These are phyloP conservation scores for Zygotorulaspora sp. DNA, from an alignment of 805 yeast species.

Conservation along the genomic window DNA sequence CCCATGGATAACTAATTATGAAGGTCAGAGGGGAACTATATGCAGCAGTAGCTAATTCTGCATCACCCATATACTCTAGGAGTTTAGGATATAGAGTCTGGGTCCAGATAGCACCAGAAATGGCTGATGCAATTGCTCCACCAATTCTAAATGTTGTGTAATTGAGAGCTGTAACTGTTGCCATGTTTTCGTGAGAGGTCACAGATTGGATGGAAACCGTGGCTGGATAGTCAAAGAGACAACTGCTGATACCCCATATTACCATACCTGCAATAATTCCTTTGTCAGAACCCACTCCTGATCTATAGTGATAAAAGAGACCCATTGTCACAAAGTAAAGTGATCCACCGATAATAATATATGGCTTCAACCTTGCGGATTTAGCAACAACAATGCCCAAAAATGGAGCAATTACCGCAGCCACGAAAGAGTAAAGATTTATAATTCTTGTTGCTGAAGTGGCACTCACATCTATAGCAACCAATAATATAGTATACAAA, in stretches of 20 bases:
- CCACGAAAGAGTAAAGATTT: slow-evolving; percentile 58
- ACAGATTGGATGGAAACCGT: slow-evolving; percentile 58
- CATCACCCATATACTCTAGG: slow-evolving; percentile 38
- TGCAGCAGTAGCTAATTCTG: slow-evolving; percentile 36
- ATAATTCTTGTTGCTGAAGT: slow-evolving; percentile 57
- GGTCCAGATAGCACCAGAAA: slow-evolving; percentile 72
- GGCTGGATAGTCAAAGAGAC: slow-evolving; percentile 63
- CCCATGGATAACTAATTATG: slow-evolving; percentile 48
- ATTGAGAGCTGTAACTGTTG: slow-evolving; percentile 55
- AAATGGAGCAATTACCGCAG: slow-evolving; percentile 55
- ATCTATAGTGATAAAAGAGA: slow-evolving; percentile 52
- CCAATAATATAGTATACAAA: slow-evolving; percentile 58
- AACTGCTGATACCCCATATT: slow-evolving; percentile 70
- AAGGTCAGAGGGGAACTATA: slow-evolving; percentile 50
- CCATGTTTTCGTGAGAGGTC: slow-evolving; percentile 64
- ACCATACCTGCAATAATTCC: slow-evolving; percentile 66
- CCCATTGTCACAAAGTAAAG: slow-evolving; percentile 47
- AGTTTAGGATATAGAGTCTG: slow-evolving; percentile 41
- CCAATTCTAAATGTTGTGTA: slow-evolving; percentile 60
- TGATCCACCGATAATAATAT: slow-evolving; percentile 50
- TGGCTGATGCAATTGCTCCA: slow-evolving; percentile 55
- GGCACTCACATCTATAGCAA: slow-evolving; percentile 50
- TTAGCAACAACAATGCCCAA: slow-evolving; percentile 50
- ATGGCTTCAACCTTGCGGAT: slow-evolving; percentile 51
- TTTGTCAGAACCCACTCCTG: slow-evolving; percentile 40